These are phyloP conservation scores for Aspergillus sp. DNA, from an alignment of 2,329 filamentous ascomycete species.

Conservation along the genomic window DNA sequence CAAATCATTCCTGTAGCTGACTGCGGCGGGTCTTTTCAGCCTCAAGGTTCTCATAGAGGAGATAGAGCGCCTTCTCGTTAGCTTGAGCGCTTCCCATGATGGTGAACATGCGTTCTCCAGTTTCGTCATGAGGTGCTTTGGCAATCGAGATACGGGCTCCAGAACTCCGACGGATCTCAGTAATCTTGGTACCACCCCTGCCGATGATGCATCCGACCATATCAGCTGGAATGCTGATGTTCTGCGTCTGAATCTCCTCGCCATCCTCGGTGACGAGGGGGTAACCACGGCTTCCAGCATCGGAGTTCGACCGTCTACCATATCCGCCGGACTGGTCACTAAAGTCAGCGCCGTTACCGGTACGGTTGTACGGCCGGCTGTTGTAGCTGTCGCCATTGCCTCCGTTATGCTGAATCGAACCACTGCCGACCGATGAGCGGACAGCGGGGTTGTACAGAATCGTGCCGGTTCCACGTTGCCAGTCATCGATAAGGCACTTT, in stretches of 20 bases:
- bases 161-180: constrained; percentile 95
- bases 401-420: constrained; percentile 53
- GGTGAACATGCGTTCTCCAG: constrained; percentile 98
- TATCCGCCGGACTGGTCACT: constrained; percentile 75
- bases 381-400: constrained; percentile 53
- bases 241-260: constrained; percentile 96
- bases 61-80: constrained; percentile 93
- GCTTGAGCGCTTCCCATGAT: constrained; percentile 94
- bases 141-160: constrained; percentile 97
- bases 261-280: constrained; percentile 93
- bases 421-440: constrained; percentile 69
- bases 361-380: constrained; percentile 79
- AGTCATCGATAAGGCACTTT: constrained; percentile 97
- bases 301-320: constrained; percentile 78
- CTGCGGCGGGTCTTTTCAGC: constrained; percentile 98
- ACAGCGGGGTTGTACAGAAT: constrained; percentile 97
- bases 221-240: constrained; percentile 98
- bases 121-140: constrained; percentile 94
- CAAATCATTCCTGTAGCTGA: constrained; percentile 63
- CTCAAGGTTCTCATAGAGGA: constrained; percentile 97
- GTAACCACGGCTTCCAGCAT: constrained; percentile 75
- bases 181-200: constrained; percentile 92
- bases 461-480: constrained; percentile 94
- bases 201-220: constrained; percentile 99
- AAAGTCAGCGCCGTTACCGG: constrained; percentile 96